These are phyloP conservation scores for Anthostomella pinea DNA, from an alignment of 2,329 filamentous ascomycete genomes.

Conservation along the genomic window DNA sequence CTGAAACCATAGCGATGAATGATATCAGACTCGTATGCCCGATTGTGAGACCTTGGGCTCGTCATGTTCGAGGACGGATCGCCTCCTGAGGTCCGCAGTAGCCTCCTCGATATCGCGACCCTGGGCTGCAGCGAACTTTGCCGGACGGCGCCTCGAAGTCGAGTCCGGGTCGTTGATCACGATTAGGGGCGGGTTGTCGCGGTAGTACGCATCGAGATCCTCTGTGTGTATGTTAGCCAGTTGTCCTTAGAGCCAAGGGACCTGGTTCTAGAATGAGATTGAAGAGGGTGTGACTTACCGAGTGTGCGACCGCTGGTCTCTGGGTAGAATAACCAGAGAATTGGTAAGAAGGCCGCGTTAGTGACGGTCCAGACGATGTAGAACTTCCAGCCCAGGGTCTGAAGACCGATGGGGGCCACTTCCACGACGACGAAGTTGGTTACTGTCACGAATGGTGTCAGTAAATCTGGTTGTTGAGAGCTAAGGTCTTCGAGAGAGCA, in stretches of 20 bases:
- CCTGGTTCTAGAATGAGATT: neutral
- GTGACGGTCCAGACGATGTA: constrained; percentile 49
- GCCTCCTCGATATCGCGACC: constrained; percentile 23
- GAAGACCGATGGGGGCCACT: constrained; percentile 29
- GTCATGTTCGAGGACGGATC: constrained; percentile 16
- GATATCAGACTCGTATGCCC: too few relatives aligned
- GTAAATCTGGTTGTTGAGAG: too few relatives aligned
- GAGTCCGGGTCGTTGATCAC: constrained; percentile 24
- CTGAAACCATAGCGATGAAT: too few relatives aligned
- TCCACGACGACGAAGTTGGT: constrained; percentile 33
- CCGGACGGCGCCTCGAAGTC: constrained; percentile 16
- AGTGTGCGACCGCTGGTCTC: constrained; percentile 35
- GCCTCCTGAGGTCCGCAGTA: constrained; percentile 12
- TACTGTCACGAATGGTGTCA: too few relatives aligned
- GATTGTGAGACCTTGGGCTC: neutral
- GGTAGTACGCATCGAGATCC: constrained; percentile 27
- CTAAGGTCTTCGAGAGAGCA: too few relatives aligned
- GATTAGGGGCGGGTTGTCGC: constrained; percentile 24
- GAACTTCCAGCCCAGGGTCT: constrained; percentile 46
- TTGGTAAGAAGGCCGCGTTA: constrained; percentile 40
- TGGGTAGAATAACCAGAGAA: constrained; percentile 44
- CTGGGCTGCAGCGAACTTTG: constrained; percentile 16
- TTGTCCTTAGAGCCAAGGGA: constrained; percentile 7
- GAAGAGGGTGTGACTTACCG: constrained; percentile 4
- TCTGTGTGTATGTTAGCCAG: constrained; percentile 9